phyloP scores from a whole-genome alignment of 768 basidiomycete species.

The Gautieria morchelliformis region DNA sequence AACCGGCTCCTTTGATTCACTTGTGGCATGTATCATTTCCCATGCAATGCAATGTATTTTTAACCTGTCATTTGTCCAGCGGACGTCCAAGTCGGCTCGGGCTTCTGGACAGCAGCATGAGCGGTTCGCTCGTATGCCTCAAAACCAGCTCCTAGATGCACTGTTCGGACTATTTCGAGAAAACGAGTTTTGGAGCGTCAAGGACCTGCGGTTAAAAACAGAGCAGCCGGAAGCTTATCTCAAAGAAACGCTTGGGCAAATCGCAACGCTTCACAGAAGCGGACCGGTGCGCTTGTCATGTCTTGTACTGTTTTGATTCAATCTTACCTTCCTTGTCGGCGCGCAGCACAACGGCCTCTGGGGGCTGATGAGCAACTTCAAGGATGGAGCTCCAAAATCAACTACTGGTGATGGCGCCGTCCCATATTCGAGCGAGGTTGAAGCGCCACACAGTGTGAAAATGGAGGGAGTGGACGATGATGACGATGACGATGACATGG shows the following conservation, averaged over 20 bases:
- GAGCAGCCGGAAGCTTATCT: conserved; percentile 84
- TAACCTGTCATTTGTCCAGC: not conserved
- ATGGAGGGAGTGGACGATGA: conserved; percentile 40
- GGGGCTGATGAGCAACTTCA: conserved; percentile 70
- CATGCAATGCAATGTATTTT: not conserved
- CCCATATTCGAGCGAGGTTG: conserved; percentile 16
- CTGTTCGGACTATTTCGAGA: conserved; percentile 74
- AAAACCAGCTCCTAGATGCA: conserved; percentile 78
- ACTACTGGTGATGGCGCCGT: conserved; percentile 12
- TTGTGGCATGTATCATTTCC: conserved; percentile 43
- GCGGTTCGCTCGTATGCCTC: conserved; percentile 85
- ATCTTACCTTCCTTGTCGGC: not conserved
- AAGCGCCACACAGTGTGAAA: conserved; percentile 25
- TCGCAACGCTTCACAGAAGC: conserved; percentile 66
- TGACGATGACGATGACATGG: conserved; percentile 53
- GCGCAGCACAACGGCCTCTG: conserved; percentile 66
- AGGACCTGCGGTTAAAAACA: conserved; percentile 63
- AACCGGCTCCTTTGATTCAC: conserved; percentile 44
- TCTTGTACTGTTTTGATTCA: not conserved
- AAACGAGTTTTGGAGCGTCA: conserved; percentile 74
- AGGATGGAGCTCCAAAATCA: conserved; percentile 46
- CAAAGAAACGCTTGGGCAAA: conserved; percentile 70
- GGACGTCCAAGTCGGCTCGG: conserved; percentile 42
- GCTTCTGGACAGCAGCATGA: conserved; percentile 49
- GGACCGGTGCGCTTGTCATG: conserved; percentile 26